Conservation (phyloP, 2,329 filamentous ascomycete species). For the Talaromyces sp. region DNA sequence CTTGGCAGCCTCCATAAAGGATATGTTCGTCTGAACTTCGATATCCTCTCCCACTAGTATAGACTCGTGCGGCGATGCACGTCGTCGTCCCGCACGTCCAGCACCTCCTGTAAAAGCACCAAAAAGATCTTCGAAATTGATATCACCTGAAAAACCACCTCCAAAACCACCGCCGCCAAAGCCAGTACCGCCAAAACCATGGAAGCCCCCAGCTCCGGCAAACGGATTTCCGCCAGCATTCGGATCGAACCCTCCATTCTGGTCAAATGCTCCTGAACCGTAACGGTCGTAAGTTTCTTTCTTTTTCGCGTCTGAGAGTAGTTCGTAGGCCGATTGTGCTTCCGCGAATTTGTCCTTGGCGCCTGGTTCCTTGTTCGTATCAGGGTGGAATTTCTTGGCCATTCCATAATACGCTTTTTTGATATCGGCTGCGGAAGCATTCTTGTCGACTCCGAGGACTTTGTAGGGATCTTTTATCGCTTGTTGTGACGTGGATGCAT, state of each 20-base stretch:
- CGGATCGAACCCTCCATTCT: conserved; percentile 72
- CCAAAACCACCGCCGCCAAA: conserved; percentile 43
- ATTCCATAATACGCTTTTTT: conserved; percentile 98
- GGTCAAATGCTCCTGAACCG: conserved; percentile 71
- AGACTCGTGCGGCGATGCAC: conserved; percentile 62
- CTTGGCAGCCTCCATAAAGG: conserved; percentile 94
- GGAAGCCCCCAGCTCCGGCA: conserved; percentile 59
- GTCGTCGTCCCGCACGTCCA: conserved; percentile 53
- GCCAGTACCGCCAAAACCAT: conserved; percentile 52
- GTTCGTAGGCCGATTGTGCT: conserved; percentile 89
- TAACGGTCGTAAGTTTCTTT: conserved; percentile 88
- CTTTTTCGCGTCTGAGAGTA: conserved; percentile 90
- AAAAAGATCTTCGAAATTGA: conserved; percentile 97
- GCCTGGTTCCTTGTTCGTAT: conserved; percentile 92
- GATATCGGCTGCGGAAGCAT: conserved; percentile 78
- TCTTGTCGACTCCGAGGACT: conserved; percentile 77
- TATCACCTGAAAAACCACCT: conserved; percentile 72
- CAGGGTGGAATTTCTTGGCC: conserved; percentile 95
- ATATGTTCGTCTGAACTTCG: conserved; percentile 87
- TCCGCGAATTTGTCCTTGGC: conserved; percentile 95
- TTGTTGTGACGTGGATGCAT: conserved; percentile 54
- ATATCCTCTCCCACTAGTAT: conserved; percentile 93
- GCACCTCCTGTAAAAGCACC: conserved; percentile 71
- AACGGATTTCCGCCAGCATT: conserved; percentile 55
- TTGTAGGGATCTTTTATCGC: conserved; percentile 81